Base-by-base conservation (phyloP, 208 protist species). In the Leptomonas pyrrhocoris region DNA sequence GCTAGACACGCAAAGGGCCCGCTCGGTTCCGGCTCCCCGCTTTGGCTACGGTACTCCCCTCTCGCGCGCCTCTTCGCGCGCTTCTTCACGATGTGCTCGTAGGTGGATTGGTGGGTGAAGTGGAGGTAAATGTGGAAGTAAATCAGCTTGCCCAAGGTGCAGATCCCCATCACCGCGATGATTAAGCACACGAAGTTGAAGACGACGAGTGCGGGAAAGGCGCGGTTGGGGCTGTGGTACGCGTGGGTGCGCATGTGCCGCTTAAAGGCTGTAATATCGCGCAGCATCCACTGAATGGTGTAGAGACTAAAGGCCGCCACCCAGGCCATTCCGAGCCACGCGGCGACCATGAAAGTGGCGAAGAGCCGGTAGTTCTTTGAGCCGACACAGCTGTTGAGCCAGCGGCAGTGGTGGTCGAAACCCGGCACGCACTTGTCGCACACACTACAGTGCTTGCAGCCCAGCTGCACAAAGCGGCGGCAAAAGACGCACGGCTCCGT, bases 321-420 rank as follows among this genome's bases (percentile, higher is more conserved):
- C 77, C 85, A 90, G 18, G 65, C 76, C 70, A 95, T 86, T 13
- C 80, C 77, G 23, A 81, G 40, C 79, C 81, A 94, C n/a, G 85
- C 78, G 11, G 74, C 62, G 12, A 8, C 38, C 74, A 96, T 93
- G 58, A 97, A 96, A 15, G 63, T 67, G 25, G 73, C 79, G 62
- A 97, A 97, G 36, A 85, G 65, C 0, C 50, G 38, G 66, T 97
- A 97, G 63, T 97, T 97, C 40, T 77, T 83, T 6, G 25, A 63
- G 4, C 94, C 94, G 2, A 97, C 83, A 58, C 92, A 96, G 53
- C 82, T 90, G 64, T 95, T 95, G n/a, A 94, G 74, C 94, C 94
- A 97, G 1, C 89, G 92, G 64, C 94, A 97, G 75, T 97, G 94
- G 69, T 97, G 94, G 63, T 97, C 94, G 61, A 96, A 96, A 12